Conservation (phyloP, 768 basidiomycete species). For the Tulasnella calospora region DNA sequence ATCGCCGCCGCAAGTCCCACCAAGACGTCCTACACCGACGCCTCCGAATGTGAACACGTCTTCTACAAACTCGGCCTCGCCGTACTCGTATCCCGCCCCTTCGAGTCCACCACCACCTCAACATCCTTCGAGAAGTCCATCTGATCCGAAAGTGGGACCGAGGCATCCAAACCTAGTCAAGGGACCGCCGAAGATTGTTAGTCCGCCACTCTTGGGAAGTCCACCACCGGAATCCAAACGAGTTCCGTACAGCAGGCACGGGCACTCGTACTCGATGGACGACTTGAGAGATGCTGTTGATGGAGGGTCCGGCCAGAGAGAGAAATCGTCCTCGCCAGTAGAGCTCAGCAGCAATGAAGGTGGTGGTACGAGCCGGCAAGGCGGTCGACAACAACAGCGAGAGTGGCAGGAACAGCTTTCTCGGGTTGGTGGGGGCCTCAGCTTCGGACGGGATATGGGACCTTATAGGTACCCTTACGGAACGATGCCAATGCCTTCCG, state of each 20-base stretch:
- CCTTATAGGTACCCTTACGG: background rate
- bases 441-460: background rate
- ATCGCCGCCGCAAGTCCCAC: background rate
- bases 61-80: background rate
- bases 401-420: background rate
- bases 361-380: background rate
- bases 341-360: background rate
- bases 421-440: background rate
- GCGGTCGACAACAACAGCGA: background rate
- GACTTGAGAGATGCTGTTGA: background rate
- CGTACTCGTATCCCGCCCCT: background rate
- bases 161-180: background rate
- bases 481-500: background rate
- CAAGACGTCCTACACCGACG: background rate
- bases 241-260: background rate
- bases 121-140: background rate
- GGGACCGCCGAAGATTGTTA: background rate
- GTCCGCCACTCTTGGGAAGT: background rate
- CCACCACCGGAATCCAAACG: background rate
- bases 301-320: background rate
- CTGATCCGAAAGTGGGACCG: background rate
- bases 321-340: background rate
- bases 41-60: background rate
- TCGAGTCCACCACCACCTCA: background rate
- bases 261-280: background rate